Percentiles rank a stretch among this genome's conserved stretches.
Evolutionary conservation across 148 eudicot genomes (phyloP).

Genomic region (Rhododendron williamsianum): DNA sequence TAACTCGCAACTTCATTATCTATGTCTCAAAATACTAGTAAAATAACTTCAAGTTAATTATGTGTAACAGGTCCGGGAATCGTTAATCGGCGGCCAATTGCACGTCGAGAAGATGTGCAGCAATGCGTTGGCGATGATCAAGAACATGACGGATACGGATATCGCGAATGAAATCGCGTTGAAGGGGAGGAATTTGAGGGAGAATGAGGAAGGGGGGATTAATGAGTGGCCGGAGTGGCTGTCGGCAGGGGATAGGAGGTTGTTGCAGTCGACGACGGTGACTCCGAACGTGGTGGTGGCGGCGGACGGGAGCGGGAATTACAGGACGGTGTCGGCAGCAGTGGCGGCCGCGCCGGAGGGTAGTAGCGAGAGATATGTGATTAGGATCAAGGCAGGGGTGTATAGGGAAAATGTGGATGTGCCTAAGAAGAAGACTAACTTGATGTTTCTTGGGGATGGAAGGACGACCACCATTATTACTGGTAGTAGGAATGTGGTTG

Average conservation of each 20-base stretch:
- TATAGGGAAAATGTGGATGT: slow-evolving; percentile 72
- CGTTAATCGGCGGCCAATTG: slow-evolving; percentile 26
- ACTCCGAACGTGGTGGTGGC: slow-evolving; percentile 67
- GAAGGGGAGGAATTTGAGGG: slow-evolving; percentile 19
- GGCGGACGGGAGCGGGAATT: slow-evolving; percentile 63
- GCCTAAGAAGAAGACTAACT: slow-evolving; percentile 44
- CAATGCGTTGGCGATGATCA: slow-evolving; percentile 69
- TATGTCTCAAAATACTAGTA: no score
- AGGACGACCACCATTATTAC: slow-evolving; percentile 61
- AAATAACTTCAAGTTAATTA: not conserved
- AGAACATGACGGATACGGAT: slow-evolving; percentile 57
- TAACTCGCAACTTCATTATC: no score
- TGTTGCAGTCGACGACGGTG: slow-evolving; percentile 42
- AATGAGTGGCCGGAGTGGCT: slow-evolving; percentile 62
- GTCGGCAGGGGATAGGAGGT: slow-evolving; percentile 53
- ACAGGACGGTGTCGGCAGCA: slow-evolving; percentile 50
- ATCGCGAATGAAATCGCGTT: slow-evolving; percentile 22
- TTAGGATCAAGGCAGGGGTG: slow-evolving; percentile 67
- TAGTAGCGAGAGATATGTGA: slow-evolving; percentile 55
- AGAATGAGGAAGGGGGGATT: slow-evolving; percentile 10
- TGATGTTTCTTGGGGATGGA: slow-evolving; percentile 81
- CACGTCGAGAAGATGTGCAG: slow-evolving; percentile 71
- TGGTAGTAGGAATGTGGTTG: slow-evolving; percentile 53
- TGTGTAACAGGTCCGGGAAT: slow-evolving; percentile 26
- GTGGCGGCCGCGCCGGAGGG: slow-evolving; percentile 64